These are phyloP conservation scores for Fusarium nisikadoi DNA, from an alignment of 2,329 filamentous ascomycete species.

Conservation along the genomic window DNA sequence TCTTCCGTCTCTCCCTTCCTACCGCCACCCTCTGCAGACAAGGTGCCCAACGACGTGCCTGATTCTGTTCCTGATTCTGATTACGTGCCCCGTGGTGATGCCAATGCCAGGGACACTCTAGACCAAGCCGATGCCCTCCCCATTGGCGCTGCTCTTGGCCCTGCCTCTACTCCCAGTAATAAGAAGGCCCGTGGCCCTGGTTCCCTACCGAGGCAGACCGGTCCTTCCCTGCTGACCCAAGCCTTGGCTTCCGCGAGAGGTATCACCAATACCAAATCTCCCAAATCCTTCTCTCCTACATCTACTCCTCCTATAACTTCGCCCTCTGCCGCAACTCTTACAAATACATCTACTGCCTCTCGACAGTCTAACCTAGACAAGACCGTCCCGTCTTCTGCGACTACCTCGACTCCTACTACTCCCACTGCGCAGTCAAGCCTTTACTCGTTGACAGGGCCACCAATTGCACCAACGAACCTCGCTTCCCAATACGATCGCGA, in stretches of 20 bases:
- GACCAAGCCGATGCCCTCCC: slow-evolving; percentile 21
- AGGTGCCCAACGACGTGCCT: slow-evolving; percentile 41
- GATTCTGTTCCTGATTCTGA: slow-evolving; percentile 43
- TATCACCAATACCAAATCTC: slow-evolving; percentile 48
- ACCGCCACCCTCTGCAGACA: slow-evolving; percentile 38
- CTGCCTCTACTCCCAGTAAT: slow-evolving; percentile 43
- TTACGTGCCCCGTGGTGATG: slow-evolving; percentile 38
- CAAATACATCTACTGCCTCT: slow-evolving; percentile 1
- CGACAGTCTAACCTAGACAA: slow-evolving; percentile 29
- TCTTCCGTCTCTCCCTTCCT: slow-evolving; percentile 32
- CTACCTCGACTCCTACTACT: slow-evolving; percentile 20
- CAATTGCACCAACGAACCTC: slow-evolving; percentile 15
- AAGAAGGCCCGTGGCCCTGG: slow-evolving; percentile 58
- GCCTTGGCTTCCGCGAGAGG: slow-evolving; percentile 69
- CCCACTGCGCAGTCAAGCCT: slow-evolving; percentile 12
- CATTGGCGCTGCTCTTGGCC: slow-evolving; percentile 13
- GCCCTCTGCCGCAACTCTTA: slow-evolving; percentile 11
- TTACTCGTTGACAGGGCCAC: slow-evolving; percentile 13
- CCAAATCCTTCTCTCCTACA: slow-evolving; percentile 26
- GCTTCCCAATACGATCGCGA: slow-evolving; percentile 38
- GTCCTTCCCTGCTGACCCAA: slow-evolving; percentile 67
- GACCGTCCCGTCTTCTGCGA: slow-evolving; percentile 16
- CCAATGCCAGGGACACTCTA: slow-evolving; percentile 36
- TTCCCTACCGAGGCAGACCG: slow-evolving; percentile 56
- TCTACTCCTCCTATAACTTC: slow-evolving; percentile 26